Percentiles rank a stretch among this genome's conserved stretches.
phyloP scores from a whole-genome alignment of 345 rosid species.

The Lumnitzera racemosa region DNA sequence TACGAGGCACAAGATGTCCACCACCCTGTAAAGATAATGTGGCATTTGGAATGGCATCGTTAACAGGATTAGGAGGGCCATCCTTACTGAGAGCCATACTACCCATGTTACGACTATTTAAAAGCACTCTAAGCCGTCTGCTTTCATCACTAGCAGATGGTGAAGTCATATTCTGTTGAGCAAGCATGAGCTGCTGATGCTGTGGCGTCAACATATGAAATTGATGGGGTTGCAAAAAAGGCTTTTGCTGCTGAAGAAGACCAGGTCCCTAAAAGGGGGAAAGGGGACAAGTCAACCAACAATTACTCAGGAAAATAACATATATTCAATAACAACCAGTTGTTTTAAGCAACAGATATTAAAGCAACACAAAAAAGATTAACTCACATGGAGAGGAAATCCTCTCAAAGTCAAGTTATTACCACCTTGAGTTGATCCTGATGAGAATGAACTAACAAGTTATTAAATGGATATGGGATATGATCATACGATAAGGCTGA shows the following conservation, averaged over 20 bases:
- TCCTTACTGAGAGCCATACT: slow-evolving; percentile 63
- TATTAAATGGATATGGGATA: neutral
- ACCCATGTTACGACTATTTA: slow-evolving; percentile 54
- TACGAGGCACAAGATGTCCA: slow-evolving; percentile 42
- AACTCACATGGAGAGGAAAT: slow-evolving; percentile 87
- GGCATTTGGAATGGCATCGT: slow-evolving; percentile 60
- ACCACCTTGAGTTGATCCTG: slow-evolving; percentile 89
- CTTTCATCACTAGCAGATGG: slow-evolving; percentile 69
- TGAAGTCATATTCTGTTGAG: slow-evolving; percentile 79
- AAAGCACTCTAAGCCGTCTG: slow-evolving; percentile 70
- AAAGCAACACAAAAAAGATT: neutral
- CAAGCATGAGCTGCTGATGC: slow-evolving; percentile 91
- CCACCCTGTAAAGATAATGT: slow-evolving; percentile 68
- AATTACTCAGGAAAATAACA: neutral
- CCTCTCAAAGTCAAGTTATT: slow-evolving; percentile 91
- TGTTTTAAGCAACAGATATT: neutral
- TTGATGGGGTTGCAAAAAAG: slow-evolving; percentile 82
- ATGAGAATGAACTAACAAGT: slow-evolving; percentile 13
- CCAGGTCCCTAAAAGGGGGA: slow-evolving; percentile 53
- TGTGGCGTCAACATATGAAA: slow-evolving; percentile 88
- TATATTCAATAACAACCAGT: neutral
- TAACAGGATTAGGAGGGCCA: slow-evolving; percentile 58
- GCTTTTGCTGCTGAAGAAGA: slow-evolving; percentile 73
- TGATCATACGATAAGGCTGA: no score
- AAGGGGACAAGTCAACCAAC: slow-evolving; percentile 10